Percentiles rank a stretch among this genome's conserved stretches.
phyloP scores from a whole-genome alignment of 805 yeast species.

The Candida chauliodis region DNA sequence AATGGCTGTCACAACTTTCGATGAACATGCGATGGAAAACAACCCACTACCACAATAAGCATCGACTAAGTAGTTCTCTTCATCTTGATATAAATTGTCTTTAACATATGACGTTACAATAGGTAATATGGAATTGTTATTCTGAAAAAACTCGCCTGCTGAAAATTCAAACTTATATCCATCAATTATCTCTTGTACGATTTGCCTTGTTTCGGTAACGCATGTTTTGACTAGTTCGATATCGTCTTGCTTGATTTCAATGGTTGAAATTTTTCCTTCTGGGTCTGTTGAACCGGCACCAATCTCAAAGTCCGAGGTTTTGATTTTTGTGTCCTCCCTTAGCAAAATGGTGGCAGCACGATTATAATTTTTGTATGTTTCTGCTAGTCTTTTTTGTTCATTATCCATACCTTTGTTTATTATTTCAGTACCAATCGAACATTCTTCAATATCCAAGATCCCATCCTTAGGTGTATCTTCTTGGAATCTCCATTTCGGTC shows the following conservation, averaged over 20 bases:
- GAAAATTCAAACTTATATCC: constrained; percentile 81
- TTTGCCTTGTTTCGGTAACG: constrained; percentile 72
- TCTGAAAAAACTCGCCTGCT: constrained; percentile 96
- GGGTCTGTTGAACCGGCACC: constrained; percentile 44
- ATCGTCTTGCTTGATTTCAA: constrained; percentile 22
- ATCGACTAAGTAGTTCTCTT: constrained; percentile 69
- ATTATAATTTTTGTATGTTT: constrained; percentile 46
- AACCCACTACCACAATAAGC: constrained; percentile 97
- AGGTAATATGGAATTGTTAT: constrained; percentile 88
- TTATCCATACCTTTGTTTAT: constrained; percentile 69
- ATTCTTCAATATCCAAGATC: constrained; percentile 89
- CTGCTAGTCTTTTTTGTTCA: constrained; percentile 58
- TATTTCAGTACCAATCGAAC: constrained; percentile 80
- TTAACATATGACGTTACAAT: constrained; percentile 77
- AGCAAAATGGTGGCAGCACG: constrained; percentile 85
- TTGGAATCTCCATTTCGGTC: constrained; percentile 60
- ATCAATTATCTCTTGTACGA: constrained; percentile 71
- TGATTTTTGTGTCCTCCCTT: constrained; percentile 66
- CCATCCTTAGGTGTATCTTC: constrained; percentile 59
- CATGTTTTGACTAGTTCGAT: constrained; percentile 56
- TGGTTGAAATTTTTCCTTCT: constrained; percentile 28
- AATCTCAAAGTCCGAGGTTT: constrained; percentile 19
- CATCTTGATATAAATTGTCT: constrained; percentile 49
- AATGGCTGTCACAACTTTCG: constrained; percentile 75
- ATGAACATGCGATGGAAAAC: constrained; percentile 82